Conservation (phyloP, 2,329 filamentous ascomycete species). For the Sporothrix luriei region DNA sequence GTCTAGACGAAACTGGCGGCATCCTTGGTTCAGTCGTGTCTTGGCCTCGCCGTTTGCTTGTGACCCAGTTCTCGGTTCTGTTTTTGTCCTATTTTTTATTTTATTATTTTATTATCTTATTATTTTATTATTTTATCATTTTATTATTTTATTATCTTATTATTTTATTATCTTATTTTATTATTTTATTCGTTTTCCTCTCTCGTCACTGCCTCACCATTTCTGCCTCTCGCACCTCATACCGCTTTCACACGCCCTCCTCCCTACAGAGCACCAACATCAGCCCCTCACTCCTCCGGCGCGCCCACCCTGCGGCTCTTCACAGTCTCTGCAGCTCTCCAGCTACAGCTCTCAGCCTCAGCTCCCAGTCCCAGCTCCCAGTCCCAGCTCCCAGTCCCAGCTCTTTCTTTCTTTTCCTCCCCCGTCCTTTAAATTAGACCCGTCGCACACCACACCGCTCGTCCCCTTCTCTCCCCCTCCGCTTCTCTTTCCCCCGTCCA, state of each 20-base stretch:
- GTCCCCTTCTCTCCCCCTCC: not conserved
- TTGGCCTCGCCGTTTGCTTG: not conserved
- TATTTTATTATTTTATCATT: too few species aligned
- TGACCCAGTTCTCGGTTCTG: not conserved
- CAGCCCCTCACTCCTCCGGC: not conserved
- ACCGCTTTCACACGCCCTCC: too few species aligned
- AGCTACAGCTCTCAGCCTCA: not conserved
- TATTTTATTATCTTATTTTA: too few species aligned
- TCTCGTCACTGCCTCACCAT: not conserved
- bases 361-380: too few species aligned
- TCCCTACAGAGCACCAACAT: not conserved
- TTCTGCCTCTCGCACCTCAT: constrained; percentile 20
- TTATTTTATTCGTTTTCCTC: not conserved
- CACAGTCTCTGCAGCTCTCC: not conserved
- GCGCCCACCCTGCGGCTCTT: constrained; percentile 4
- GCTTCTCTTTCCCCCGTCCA: not conserved
- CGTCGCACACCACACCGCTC: constrained; percentile 13
- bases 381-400: not conserved
- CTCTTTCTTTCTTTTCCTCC: not conserved
- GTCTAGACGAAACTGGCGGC: not conserved
- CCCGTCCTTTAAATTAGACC: not conserved
- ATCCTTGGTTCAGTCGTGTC: too few species aligned
- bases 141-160: too few species aligned
- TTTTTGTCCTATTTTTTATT: too few species aligned
- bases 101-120: too few species aligned